Conservation (phyloP, 495 filamentous ascomycete genomes). For the Trichoderma parareesei region DNA sequence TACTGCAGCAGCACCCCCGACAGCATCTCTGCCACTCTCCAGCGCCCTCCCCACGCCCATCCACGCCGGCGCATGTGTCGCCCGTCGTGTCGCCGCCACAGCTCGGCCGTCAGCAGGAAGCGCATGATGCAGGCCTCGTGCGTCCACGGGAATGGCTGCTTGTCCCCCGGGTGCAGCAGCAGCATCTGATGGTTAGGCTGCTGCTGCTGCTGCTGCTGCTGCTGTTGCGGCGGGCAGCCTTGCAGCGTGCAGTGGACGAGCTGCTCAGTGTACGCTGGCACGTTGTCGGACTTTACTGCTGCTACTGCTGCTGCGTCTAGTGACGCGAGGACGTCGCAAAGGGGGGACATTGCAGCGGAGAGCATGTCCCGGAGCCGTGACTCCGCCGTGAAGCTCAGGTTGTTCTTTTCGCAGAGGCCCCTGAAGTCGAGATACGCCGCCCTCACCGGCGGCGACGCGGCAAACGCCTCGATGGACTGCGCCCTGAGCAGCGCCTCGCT, state of each 20-base stretch:
- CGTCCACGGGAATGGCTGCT: neutral
- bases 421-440: neutral
- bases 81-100: neutral
- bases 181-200: neutral
- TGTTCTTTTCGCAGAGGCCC: neutral
- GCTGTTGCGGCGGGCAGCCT: too few species aligned
- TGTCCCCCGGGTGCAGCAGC: too few species aligned
- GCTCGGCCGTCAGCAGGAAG: neutral
- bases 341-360: neutral
- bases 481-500: neutral
- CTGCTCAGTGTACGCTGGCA: neutral
- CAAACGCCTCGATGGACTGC: neutral
- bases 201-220: neutral
- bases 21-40: neutral
- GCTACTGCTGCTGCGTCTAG: neutral
- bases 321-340: neutral
- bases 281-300: neutral
- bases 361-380: neutral
- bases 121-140: neutral
- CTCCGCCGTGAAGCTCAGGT: neutral
- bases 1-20: conserved; percentile 3
- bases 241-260: neutral
- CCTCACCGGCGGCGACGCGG: neutral
- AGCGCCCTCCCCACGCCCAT: conserved; percentile 1
- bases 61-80: neutral